phyloP scores from a whole-genome alignment of 441 rosid species.

The Eruca vesicaria region DNA sequence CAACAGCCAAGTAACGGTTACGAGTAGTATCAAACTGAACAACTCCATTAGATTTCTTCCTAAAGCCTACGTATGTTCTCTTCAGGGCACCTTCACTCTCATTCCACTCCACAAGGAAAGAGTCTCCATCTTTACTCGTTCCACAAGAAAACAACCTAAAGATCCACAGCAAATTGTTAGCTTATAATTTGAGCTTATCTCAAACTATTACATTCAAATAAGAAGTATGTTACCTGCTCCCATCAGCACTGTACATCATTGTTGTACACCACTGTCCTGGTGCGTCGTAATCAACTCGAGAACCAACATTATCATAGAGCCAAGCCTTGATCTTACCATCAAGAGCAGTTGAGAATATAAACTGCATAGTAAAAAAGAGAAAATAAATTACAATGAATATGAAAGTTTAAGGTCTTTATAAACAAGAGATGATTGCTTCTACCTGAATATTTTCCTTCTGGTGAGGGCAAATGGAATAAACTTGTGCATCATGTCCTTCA shows the following conservation, averaged over 20 bases:
- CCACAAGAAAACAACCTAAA: constrained; percentile 78
- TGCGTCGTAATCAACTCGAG: constrained; percentile 90
- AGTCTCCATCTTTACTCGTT: constrained; percentile 78
- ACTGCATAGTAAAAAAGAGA: constrained; percentile 45
- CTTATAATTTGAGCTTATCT: constrained; percentile 23
- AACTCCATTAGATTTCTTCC: constrained; percentile 62
- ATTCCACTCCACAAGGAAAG: constrained; percentile 82
- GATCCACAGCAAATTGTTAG: constrained; percentile 12
- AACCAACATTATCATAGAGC: constrained; percentile 79
- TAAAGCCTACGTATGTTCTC: constrained; percentile 63
- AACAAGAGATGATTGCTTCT: constrained; percentile 5
- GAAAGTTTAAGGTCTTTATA: not conserved
- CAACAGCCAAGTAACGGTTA: constrained; percentile 77
- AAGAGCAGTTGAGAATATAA: constrained; percentile 82
- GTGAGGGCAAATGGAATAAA: constrained; percentile 86
- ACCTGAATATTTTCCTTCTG: constrained; percentile 79
- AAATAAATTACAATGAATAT: not conserved
- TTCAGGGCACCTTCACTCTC: constrained; percentile 81
- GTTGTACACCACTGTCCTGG: constrained; percentile 82
- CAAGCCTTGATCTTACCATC: constrained; percentile 96
- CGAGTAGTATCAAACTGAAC: constrained; percentile 73
- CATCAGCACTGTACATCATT: constrained; percentile 85
- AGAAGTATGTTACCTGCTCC: constrained; percentile 52
- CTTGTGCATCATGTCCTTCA: constrained; percentile 92
- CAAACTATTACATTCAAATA: not conserved